A percentile compares a stretch with the other conserved stretches of the same genome.
Conservation (phyloP, 148 eudicot species). For the Drosera capensis region DNA sequence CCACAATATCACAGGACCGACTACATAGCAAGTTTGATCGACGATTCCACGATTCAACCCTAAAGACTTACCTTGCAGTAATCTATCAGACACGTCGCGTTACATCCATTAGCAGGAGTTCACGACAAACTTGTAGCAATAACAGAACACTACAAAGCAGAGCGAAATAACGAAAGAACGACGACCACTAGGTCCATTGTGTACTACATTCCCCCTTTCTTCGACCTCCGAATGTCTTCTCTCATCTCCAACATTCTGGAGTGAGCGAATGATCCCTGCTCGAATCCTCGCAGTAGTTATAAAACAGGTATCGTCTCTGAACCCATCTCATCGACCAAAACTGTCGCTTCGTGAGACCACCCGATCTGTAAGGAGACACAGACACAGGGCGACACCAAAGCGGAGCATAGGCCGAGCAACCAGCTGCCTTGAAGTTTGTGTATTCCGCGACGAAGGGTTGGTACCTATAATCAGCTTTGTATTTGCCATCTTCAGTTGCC, state of each 20-base stretch:
- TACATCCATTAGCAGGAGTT: too few relatives aligned
- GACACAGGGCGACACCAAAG: slow-evolving; percentile 49
- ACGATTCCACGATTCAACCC: too few relatives aligned
- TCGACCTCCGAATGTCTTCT: too few relatives aligned
- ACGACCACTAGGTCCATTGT: too few relatives aligned
- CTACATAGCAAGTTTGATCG: too few relatives aligned
- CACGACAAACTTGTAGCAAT: too few relatives aligned
- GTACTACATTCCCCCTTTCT: too few relatives aligned
- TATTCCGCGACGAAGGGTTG: slow-evolving; percentile 74
- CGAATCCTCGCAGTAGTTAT: slow-evolving; percentile 58
- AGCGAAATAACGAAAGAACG: too few relatives aligned
- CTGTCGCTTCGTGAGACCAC: slow-evolving; percentile 56
- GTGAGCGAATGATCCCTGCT: slow-evolving; percentile 73
- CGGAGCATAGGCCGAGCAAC: slow-evolving; percentile 64
- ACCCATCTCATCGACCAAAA: slow-evolving; percentile 55
- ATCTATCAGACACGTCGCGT: too few relatives aligned
- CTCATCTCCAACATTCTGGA: slow-evolving; percentile 88
- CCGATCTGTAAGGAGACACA: slow-evolving; percentile 42
- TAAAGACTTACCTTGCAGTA: too few relatives aligned
- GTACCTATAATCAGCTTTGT: slow-evolving; percentile 74
- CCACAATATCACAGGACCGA: too few relatives aligned
- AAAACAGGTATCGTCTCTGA: slow-evolving; percentile 45
- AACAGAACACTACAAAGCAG: too few relatives aligned
- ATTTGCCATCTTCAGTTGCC: slow-evolving; percentile 90
- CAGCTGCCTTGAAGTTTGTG: slow-evolving; percentile 55